Evolutionary conservation across 345 rosid species (phyloP).

Genomic region (Arabidopsis thaliana): DNA sequence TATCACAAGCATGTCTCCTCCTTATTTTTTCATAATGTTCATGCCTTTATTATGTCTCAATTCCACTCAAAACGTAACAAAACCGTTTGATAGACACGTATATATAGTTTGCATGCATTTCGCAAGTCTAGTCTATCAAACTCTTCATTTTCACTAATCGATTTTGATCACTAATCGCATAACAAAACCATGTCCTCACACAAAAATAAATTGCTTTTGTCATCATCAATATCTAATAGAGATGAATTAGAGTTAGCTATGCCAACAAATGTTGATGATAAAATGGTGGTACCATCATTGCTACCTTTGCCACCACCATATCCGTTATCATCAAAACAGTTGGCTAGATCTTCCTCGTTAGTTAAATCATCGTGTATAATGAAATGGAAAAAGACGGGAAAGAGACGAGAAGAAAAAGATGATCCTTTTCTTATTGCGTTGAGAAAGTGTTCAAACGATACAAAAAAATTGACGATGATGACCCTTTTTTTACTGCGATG

Average conservation of each 20-base stretch:
- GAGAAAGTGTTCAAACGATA: conserved; percentile 1
- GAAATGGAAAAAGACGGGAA: conserved; percentile 21
- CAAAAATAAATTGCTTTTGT: conserved; percentile 2
- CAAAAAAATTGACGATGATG: background rate
- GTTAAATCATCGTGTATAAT: conserved; percentile 7
- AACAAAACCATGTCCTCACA: background rate
- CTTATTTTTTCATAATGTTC: background rate
- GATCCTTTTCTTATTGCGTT: background rate
- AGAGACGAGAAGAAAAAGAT: conserved; percentile 17
- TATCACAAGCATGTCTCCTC: conserved; percentile 10
- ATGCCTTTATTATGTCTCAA: conserved; percentile 17
- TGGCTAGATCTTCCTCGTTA: conserved; percentile 34
- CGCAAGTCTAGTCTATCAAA: background rate
- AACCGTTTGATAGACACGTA: conserved; percentile 16
- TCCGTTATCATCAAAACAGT: conserved; percentile 15
- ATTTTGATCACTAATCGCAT: conserved; percentile 14
- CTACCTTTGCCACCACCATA: conserved; percentile 35
- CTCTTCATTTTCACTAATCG: background rate
- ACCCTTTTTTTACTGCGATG: conserved; percentile 32
- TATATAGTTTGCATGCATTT: conserved; percentile 12
- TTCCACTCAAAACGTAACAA: conserved; percentile 15
- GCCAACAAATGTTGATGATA: background rate
- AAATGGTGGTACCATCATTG: conserved; percentile 26
- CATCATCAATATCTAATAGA: conserved; percentile 1
- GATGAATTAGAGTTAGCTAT: conserved; percentile 1